Conservation (phyloP, 257 asterid genomes). For the Solanum ossicruentum region DNA sequence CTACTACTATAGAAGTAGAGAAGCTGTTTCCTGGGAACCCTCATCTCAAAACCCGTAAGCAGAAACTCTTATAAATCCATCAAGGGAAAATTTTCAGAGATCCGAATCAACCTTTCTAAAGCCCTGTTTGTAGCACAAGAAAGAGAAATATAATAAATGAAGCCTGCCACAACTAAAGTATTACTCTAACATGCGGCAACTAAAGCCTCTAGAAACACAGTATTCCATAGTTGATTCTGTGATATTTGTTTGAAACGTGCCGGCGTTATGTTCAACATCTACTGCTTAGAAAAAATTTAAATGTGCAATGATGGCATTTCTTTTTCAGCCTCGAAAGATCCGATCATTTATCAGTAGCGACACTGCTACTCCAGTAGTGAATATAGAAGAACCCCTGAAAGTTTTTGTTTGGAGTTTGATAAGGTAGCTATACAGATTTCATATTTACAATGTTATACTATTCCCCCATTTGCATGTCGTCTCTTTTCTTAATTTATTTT, state of each 20-base stretch:
- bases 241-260: background rate
- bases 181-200: background rate
- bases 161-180: background rate
- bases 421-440: conserved; percentile 40
- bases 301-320: background rate
- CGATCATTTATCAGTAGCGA: conserved; percentile 67
- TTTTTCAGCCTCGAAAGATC: conserved; percentile 72
- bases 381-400: conserved; percentile 64
- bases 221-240: background rate
- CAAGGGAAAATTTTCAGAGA: conserved; percentile 83
- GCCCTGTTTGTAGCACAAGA: conserved; percentile 32
- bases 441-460: background rate
- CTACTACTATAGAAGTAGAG: no score
- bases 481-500: background rate
- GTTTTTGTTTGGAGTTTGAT: conserved; percentile 82
- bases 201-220: background rate
- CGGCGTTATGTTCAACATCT: background rate
- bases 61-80: conserved; percentile 52
- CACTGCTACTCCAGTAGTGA: conserved; percentile 61
- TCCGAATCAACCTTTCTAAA: conserved; percentile 77
- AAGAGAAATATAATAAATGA: background rate
- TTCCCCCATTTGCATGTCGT: background rate
- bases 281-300: background rate
- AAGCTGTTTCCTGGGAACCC: no score
- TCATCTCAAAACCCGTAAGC: no score